Conservation (phyloP, 306 rosid species). For the Prunus dulcis region DNA sequence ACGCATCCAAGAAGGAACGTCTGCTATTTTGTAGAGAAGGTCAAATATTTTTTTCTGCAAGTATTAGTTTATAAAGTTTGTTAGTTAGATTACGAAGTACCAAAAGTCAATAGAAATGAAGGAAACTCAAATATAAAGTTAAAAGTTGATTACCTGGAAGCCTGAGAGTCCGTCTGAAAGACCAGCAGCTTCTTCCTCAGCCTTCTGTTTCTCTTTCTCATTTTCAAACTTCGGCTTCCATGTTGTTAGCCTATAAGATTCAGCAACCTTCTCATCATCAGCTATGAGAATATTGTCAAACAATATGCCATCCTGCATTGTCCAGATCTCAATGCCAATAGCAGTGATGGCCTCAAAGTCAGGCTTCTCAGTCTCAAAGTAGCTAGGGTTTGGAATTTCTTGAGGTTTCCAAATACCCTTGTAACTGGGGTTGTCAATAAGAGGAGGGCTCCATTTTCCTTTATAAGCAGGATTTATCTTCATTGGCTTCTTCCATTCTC, state of each 20-base stretch:
- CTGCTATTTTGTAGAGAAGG: conserved; percentile 70
- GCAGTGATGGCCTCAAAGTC: conserved; percentile 86
- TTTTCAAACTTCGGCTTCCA: conserved; percentile 84
- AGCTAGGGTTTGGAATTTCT: conserved; percentile 76
- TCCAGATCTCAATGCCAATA: conserved; percentile 95
- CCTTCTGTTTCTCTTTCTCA: conserved; percentile 79
- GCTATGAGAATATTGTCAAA: conserved; percentile 85
- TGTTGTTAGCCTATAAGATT: conserved; percentile 59
- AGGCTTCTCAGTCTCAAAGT: conserved; percentile 68
- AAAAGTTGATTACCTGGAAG: conserved; percentile 41
- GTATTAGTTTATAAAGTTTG: neutral
- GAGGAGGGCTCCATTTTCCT: conserved; percentile 86
- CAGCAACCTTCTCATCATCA: conserved; percentile 63
- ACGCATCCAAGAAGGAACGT: conserved; percentile 60
- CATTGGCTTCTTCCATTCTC: conserved; percentile 87
- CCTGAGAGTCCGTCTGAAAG: conserved; percentile 57
- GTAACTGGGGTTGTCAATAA: conserved; percentile 71
- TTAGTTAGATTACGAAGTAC: neutral
- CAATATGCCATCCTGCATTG: conserved; percentile 90
- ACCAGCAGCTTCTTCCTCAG: conserved; percentile 51
- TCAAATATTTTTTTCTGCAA: conserved; percentile 77
- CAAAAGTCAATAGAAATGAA: neutral
- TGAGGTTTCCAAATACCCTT: conserved; percentile 93
- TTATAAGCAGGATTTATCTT: conserved; percentile 85
- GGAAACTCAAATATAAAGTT: neutral